Evolutionary conservation across 345 rosid species (phyloP).

Genomic region (Populus simonii): DNA sequence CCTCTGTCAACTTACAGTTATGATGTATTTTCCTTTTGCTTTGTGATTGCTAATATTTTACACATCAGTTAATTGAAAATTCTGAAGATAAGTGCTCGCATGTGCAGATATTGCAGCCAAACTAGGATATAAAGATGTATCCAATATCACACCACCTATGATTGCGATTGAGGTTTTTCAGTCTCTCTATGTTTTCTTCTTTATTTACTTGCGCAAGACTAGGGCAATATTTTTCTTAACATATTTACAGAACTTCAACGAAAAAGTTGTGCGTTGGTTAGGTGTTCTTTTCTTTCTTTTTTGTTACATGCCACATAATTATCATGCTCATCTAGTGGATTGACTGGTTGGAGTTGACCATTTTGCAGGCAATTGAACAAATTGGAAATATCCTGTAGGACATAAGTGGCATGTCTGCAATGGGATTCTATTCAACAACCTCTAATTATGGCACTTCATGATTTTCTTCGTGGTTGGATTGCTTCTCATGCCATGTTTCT

Average conservation of each 20-base stretch:
- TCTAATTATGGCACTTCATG: constrained; percentile 1
- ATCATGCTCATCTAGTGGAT: background rate
- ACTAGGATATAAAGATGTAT: constrained; percentile 60
- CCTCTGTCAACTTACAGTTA: background rate
- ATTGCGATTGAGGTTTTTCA: constrained; percentile 75
- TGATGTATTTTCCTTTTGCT: background rate
- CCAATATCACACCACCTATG: constrained; percentile 55
- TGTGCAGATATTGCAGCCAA: constrained; percentile 74
- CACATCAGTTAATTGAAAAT: background rate
- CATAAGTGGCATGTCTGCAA: constrained; percentile 24
- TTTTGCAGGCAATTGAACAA: constrained; percentile 51
- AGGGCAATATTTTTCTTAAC: background rate
- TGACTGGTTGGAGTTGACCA: background rate
- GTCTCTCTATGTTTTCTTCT: background rate
- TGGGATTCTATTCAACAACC: constrained; percentile 10
- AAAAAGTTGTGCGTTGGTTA: background rate
- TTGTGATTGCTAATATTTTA: background rate
- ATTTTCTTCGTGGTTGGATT: background rate
- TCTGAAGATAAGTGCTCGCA: background rate
- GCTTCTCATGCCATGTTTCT: background rate
- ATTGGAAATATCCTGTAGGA: constrained; percentile 42
- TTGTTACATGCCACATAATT: background rate
- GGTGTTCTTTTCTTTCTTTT: background rate
- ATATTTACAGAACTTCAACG: background rate
- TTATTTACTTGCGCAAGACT: background rate